phyloP scores from a whole-genome alignment of 768 basidiomycete species.

The Hydnomerulius pinastri region DNA sequence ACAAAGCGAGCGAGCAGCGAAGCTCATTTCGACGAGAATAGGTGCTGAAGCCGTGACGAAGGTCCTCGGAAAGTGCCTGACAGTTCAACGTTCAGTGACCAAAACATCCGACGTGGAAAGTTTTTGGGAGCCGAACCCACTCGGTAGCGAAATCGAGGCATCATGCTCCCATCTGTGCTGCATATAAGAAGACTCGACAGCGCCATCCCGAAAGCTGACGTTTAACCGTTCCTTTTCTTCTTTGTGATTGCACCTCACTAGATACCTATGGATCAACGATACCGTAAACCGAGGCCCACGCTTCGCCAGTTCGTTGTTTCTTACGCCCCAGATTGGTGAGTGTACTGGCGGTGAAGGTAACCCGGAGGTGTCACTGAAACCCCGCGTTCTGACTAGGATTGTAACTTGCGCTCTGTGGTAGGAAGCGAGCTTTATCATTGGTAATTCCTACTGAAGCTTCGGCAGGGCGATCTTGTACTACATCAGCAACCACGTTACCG shows the following conservation, averaged over 20 bases:
- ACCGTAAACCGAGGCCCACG: slow-evolving; percentile 12
- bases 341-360: not conserved
- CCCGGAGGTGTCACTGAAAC: not conserved
- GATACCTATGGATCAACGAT: slow-evolving; percentile 11
- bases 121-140: not conserved
- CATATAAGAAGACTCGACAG: not conserved
- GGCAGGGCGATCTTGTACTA: slow-evolving; percentile 57
- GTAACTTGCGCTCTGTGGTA: slow-evolving; percentile 66
- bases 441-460: not conserved
- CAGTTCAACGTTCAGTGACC: no score
- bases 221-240: not conserved
- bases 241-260: not conserved
- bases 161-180: not conserved
- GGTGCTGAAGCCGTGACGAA: no score
- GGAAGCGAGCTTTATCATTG: slow-evolving; percentile 18
- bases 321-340: slow-evolving; percentile 79
- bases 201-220: not conserved
- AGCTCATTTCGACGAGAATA: no score
- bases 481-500: slow-evolving; percentile 54
- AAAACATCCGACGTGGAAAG: no score
- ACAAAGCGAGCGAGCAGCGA: no score
- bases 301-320: slow-evolving; percentile 38
- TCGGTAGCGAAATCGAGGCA: no score
- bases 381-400: slow-evolving; percentile 45
- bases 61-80: no score